These are phyloP conservation scores for Saccharata proteae DNA, from an alignment of 2,329 filamentous ascomycete species.

Conservation along the genomic window DNA sequence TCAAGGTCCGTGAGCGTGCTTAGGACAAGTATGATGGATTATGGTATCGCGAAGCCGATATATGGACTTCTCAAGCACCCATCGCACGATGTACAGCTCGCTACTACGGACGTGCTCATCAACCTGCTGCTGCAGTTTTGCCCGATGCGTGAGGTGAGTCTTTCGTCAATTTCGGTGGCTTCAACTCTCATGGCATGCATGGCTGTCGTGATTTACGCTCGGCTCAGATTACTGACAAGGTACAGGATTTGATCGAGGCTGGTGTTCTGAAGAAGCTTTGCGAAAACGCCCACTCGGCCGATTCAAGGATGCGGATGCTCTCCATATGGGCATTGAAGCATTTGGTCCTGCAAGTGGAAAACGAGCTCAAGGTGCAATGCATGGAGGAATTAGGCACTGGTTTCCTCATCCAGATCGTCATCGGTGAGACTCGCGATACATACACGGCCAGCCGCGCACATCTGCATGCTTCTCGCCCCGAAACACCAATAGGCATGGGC, in stretches of 20 bases:
- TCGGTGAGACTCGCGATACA: constrained; percentile 18
- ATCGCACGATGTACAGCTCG: constrained; percentile 69
- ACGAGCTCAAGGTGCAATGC: constrained; percentile 63
- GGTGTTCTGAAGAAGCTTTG: constrained; percentile 69
- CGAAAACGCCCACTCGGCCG: constrained; percentile 69
- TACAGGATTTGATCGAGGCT: constrained; percentile 56
- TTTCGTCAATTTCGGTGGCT: constrained; percentile 1
- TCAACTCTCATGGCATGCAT: too few species aligned
- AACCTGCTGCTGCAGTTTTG: constrained; percentile 84
- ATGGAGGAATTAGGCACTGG: constrained; percentile 64
- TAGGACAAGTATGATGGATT: constrained; percentile 77
- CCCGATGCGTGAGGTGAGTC: constrained; percentile 72
- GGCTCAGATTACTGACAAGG: constrained; percentile 10
- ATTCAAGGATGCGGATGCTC: constrained; percentile 68
- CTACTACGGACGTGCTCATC: constrained; percentile 70
- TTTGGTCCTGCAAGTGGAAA: constrained; percentile 60
- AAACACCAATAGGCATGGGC: constrained; percentile 35
- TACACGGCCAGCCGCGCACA: constrained; percentile 23
- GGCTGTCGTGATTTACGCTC: too few species aligned
- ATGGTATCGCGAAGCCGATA: constrained; percentile 65
- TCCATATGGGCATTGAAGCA: constrained; percentile 93
- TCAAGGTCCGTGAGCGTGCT: constrained; percentile 76
- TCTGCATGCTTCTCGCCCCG: constrained; percentile 12
- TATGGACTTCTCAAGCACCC: constrained; percentile 63
- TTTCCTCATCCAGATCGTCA: constrained; percentile 72